Evolutionary conservation across 164 flowering plant genomes (phyloP), one percentile per base, ranked within the genome.

Genomic region (Echeveria elegans): DNA sequence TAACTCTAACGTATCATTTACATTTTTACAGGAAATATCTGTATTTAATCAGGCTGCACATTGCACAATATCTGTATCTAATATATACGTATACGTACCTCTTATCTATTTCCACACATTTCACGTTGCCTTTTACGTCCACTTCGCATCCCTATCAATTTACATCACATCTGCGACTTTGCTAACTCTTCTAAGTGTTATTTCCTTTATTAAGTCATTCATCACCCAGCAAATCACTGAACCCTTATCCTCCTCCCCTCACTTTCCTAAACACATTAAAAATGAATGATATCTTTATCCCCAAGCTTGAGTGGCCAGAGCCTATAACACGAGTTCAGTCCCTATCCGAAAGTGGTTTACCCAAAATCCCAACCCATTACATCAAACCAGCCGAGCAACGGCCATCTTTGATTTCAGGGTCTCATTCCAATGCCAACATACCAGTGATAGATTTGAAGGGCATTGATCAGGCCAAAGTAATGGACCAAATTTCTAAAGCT

Each of bases 311-410:
- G 15, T 95, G 97, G 99, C 97, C 99, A 0, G 99, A 95, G 38
- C 97, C 97, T 0, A 76, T 95, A 1, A 79, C 88, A 30, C 83
- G 90, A 0, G 99, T 95, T 50, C 99, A 94, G 68, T 80, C 90
- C 6, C 48, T 94, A 28, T 85, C 97, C 6, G 89, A 94, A 0
- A 81, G 80, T 4, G 77, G 86, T 21, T 0, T 59, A 0, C 5
- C 71, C 5, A 29, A 3, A 5, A 78, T 95, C n/a, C 99, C 99
- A 0, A 76, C 73, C 12, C 75, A 88, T 3, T 94, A 89, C 73
- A 45, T 92, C 67, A 95, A 89, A 66, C 97, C 96, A 0, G 75
- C 75, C 0, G 21, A 72, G 1, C 79, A 90, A 11, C 64, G 97
- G 26, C 97, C 97, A 0, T 36, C 68, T 10, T 1, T 18, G 1